A percentile compares a stretch with the other conserved stretches of the same genome.
Evolutionary conservation across 306 rosid genomes (phyloP).

Genomic region (Sindora glabra): DNA sequence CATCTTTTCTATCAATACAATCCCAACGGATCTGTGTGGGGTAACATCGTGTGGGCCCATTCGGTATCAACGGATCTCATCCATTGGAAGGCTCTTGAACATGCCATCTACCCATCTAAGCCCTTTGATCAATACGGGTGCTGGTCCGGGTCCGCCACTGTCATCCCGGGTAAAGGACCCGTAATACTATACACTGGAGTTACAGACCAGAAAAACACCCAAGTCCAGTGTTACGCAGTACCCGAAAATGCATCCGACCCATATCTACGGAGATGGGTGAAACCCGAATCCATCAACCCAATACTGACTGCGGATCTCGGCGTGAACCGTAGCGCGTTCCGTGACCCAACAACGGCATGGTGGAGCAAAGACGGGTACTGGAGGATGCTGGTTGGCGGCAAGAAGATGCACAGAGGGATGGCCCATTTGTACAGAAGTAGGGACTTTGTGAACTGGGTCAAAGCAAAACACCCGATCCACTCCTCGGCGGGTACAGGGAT

Average conservation of each 20-base stretch:
- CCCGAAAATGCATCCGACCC: constrained; percentile 63
- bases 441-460: constrained; percentile 51
- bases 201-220: constrained; percentile 28
- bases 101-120: constrained; percentile 55
- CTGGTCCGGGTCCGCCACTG: constrained; percentile 86
- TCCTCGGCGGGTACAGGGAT: constrained; percentile 45
- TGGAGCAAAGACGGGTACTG: constrained; percentile 42
- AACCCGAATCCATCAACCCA: constrained; percentile 57
- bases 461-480: constrained; percentile 66
- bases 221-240: constrained; percentile 65
- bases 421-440: constrained; percentile 55
- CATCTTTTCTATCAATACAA: constrained; percentile 85
- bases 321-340: constrained; percentile 44
- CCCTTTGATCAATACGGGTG: constrained; percentile 71
- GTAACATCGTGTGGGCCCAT: constrained; percentile 94
- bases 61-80: constrained; percentile 66
- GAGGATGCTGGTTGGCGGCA: constrained; percentile 65
- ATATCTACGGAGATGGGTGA: constrained; percentile 46
- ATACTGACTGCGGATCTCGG: constrained; percentile 3
- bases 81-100: constrained; percentile 61
- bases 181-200: constrained; percentile 66
- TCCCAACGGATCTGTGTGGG: constrained; percentile 88
- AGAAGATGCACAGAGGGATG: constrained; percentile 34
- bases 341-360: constrained; percentile 86
- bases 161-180: constrained; percentile 61